Conservation (phyloP, 2,329 filamentous ascomycete species). For the Hypoxylon sp. region DNA sequence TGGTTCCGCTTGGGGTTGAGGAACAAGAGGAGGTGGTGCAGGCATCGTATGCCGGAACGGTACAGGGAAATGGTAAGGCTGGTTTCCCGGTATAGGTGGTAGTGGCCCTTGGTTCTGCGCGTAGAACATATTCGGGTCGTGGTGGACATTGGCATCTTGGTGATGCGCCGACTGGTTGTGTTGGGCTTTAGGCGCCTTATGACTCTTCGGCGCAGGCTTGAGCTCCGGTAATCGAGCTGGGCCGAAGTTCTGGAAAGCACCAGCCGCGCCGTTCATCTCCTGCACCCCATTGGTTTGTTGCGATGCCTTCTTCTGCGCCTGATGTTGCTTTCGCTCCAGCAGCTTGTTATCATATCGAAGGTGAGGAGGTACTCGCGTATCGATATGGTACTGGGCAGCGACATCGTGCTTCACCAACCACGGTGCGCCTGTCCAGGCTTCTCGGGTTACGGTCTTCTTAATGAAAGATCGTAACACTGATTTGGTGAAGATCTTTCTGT, state of each 20-base stretch:
- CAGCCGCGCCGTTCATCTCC: constrained; percentile 60
- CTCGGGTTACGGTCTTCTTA: constrained; percentile 91
- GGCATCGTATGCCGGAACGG: constrained; percentile 63
- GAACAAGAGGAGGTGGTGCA: constrained; percentile 61
- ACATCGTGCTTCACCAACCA: constrained; percentile 94
- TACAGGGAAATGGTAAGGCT: constrained; percentile 64
- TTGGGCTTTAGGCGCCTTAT: constrained; percentile 72
- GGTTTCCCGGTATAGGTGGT: constrained; percentile 61
- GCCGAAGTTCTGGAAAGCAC: constrained; percentile 57
- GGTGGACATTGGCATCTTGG: constrained; percentile 57
- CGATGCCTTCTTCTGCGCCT: constrained; percentile 74
- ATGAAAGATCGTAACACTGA: constrained; percentile 93
- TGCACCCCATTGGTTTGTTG: constrained; percentile 55
- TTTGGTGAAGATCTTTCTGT: constrained; percentile 94
- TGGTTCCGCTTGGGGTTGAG: constrained; percentile 64
- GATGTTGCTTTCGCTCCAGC: constrained; percentile 80
- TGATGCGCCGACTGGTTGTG: constrained; percentile 57
- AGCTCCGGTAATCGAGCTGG: constrained; percentile 77
- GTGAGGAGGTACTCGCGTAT: constrained; percentile 86
- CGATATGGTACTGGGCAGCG: constrained; percentile 86
- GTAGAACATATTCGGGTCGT: constrained; percentile 57
- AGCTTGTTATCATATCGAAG: constrained; percentile 85
- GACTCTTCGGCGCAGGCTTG: constrained; percentile 79
- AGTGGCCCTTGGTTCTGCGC: constrained; percentile 58
- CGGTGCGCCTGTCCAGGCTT: constrained; percentile 95